Conservation (phyloP, 1,284 basidiomycete species). For the Ceratobasidium papillatum region DNA sequence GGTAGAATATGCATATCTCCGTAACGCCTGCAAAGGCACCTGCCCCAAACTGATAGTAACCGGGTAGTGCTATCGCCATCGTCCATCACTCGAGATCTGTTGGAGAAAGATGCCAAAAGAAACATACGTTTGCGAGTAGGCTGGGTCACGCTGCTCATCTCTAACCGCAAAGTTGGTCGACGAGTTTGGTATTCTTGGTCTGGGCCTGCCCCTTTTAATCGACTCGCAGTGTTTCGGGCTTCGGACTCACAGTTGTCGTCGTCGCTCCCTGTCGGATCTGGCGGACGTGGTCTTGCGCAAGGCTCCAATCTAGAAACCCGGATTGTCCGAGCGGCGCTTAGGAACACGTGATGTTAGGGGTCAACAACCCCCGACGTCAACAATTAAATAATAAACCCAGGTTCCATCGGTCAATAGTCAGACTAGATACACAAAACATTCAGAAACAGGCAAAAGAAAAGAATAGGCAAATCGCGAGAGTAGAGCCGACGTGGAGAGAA, state of each 20-base stretch:
- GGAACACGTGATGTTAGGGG: not conserved
- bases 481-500: not conserved
- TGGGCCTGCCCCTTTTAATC: not conserved
- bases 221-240: not conserved
- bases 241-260: not conserved
- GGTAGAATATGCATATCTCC: constrained; percentile 93
- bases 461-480: not conserved
- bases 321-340: not conserved
- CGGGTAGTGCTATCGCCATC: constrained; percentile 72
- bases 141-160: constrained; percentile 8
- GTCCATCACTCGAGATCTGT: not conserved
- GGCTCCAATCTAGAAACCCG: not conserved
- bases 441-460: not conserved
- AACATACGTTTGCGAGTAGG: constrained; percentile 32
- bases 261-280: not conserved
- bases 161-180: not conserved
- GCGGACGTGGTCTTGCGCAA: not conserved
- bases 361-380: not conserved
- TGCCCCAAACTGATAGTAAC: constrained; percentile 86
- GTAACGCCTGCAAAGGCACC: constrained; percentile 88
- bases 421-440: constrained; percentile 35
- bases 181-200: not conserved
- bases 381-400: constrained; percentile 7
- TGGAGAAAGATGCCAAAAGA: not conserved
- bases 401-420: constrained; percentile 16